Evolutionary conservation across 164 flowering plant species (phyloP).

Genomic region (Annona squamosa): DNA sequence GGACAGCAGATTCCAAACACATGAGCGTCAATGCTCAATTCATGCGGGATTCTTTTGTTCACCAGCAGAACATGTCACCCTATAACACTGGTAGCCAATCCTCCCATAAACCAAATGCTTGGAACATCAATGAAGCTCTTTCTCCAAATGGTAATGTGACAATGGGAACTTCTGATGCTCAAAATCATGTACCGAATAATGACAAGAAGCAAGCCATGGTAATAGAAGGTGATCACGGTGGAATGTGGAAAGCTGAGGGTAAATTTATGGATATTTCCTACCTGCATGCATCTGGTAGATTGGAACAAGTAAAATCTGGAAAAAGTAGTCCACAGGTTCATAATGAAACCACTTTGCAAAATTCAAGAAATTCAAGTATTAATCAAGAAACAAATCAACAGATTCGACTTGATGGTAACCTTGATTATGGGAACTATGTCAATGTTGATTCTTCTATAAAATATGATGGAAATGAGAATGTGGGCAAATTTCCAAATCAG

Average conservation of each 20-base stretch:
- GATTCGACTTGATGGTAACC: conserved; percentile 12
- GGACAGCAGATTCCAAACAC: conserved; percentile 16
- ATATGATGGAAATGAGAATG: conserved; percentile 22
- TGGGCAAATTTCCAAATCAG: conserved; percentile 20
- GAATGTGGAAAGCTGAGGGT: conserved; percentile 21
- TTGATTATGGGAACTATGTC: conserved; percentile 24
- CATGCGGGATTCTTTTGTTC: conserved; percentile 21
- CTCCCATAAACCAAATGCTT: conserved; percentile 16
- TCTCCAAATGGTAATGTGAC: conserved; percentile 15
- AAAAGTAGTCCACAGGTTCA: conserved; percentile 15
- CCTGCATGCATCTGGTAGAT: conserved; percentile 20
- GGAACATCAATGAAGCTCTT: conserved; percentile 20
- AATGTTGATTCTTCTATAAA: conserved; percentile 16
- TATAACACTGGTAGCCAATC: conserved; percentile 18
- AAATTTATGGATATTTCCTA: conserved; percentile 9
- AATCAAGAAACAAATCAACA: conserved; percentile 27
- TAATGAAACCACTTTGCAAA: conserved; percentile 13
- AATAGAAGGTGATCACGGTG: conserved; percentile 18
- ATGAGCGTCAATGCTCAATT: conserved; percentile 16
- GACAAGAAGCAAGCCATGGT: conserved; percentile 17
- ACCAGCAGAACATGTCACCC: conserved; percentile 21
- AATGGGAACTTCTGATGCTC: conserved; percentile 6
- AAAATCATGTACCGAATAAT: conserved; percentile 16
- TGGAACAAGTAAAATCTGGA: conserved; percentile 22
- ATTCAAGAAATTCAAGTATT: conserved; percentile 15